These are phyloP conservation scores for Sporothrix protearum DNA, from an alignment of 2,329 filamentous ascomycete species.

Conservation along the genomic window DNA sequence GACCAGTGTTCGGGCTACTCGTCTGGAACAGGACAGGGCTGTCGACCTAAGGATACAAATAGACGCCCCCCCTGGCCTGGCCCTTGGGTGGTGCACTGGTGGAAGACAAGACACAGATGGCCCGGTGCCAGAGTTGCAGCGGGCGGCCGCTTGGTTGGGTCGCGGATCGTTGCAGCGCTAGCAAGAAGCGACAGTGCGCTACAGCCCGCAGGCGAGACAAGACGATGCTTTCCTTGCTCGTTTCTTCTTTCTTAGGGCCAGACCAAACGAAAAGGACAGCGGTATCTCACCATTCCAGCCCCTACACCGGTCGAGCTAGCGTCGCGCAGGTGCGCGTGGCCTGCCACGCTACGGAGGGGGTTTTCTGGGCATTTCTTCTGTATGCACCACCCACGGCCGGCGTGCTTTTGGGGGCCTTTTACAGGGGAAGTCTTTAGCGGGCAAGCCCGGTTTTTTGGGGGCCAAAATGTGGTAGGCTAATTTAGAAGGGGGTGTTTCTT, in stretches of 20 bases:
- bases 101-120: neutral
- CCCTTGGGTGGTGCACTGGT: neutral
- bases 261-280: neutral
- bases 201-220: slow-evolving; percentile 9
- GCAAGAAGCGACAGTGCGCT: slow-evolving; percentile 10
- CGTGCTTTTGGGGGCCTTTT: neutral
- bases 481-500: slow-evolving; percentile 5
- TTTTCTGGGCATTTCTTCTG: neutral
- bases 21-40: neutral
- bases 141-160: neutral
- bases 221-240: neutral
- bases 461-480: slow-evolving; percentile 8
- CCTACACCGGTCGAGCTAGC: slow-evolving; percentile 8
- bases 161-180: slow-evolving; percentile 21
- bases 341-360: slow-evolving; percentile 11
- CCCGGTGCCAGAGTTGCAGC: slow-evolving; percentile 12
- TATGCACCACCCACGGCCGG: neutral
- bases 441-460: neutral
- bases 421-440: neutral
- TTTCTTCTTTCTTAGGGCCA: neutral
- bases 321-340: slow-evolving; percentile 1
- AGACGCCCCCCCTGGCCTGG: neutral
- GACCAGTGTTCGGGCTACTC: neutral
- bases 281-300: neutral
- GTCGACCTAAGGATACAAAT: neutral